Evolutionary conservation across 352 stramenopile species (phyloP), one percentile per base, ranked within the genome.

Genomic region (Globisporangium perplexum): DNA sequence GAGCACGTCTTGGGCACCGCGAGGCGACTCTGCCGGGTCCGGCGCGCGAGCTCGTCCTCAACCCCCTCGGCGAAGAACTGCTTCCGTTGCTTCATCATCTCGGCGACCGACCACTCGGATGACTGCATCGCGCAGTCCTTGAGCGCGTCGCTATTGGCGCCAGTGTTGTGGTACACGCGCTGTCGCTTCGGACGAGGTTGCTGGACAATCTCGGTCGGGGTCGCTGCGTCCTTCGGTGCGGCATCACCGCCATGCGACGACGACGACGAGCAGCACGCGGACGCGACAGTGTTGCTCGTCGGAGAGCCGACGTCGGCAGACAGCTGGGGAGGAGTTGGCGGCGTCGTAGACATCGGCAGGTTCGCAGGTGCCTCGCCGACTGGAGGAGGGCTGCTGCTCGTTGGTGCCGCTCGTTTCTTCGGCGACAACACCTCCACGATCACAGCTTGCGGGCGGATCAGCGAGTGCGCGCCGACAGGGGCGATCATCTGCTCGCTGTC

Each of bases 41-140:
- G 33, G 18, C 59, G 56, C 30, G 66, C 65, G 33, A 43, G 47
- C 33, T 77, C 68, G 18, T 69, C 57, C 22, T 73, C 59, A 7
- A 74, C 63, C 65, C 80, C 65, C 57, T 76, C 63, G 7, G 62
- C 52, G 33, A 83, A 79, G 62, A 65, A 82, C 22, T 67, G 59
- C 30, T 71, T 50, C 23, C 72, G 63, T 30, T 75, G 65, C 26
- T 63, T 60, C 22, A 59, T 23, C 63, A 83, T 71, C 36, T 81
- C 66, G 7, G 59, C 47, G 33, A 79, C 62, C 36, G 70, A 76
- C 72, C 70, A 86, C 39, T 67, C 41, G 39, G 31, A 35, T 2
- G 49, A 24, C 44, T 52, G 35, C 18, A 44, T 18, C n/a, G n/a
- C n/a, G 7, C n/a, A 28, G 28, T 50, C 18, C 22, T 10, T 22